Conservation (phyloP, 148 eudicot genomes). For the Linanthus parryae region DNA sequence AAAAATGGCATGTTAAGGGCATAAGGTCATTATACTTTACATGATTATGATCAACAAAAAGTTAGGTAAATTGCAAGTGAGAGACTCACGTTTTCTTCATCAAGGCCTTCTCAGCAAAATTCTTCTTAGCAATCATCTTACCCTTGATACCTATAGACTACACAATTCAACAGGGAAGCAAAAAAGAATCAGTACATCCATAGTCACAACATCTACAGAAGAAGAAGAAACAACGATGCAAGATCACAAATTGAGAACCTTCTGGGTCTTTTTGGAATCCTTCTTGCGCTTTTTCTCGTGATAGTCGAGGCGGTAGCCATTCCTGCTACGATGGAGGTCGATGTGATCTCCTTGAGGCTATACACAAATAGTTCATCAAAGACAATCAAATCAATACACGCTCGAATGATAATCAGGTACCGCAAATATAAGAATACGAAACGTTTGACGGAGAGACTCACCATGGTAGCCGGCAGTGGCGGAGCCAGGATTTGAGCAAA, state of each 20-base stretch:
- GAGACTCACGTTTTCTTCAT: constrained; percentile 84
- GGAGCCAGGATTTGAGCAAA: too few relatives aligned
- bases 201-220: too few relatives aligned
- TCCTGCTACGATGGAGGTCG: constrained; percentile 61
- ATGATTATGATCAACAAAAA: too few relatives aligned
- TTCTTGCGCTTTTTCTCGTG: constrained; percentile 80
- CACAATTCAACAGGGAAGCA: constrained; percentile 4
- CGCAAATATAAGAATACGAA: too few relatives aligned
- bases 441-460: too few relatives aligned
- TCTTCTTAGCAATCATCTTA: constrained; percentile 67
- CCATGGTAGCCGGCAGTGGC: too few relatives aligned
- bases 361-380: background rate
- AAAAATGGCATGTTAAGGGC: background rate
- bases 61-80: too few relatives aligned
- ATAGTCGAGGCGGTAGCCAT: constrained; percentile 71
- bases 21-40: too few relatives aligned
- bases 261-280: constrained; percentile 60
- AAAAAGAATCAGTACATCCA: background rate
- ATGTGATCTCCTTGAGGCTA: constrained; percentile 94
- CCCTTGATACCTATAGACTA: constrained; percentile 88
- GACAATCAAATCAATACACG: too few relatives aligned
- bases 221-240: background rate
- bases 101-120: constrained; percentile 69
- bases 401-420: too few relatives aligned
- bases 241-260: constrained; percentile 19